Base-by-base conservation (phyloP, 2,329 filamentous ascomycete genomes). In the Nothophaeocryptopus gaeumannii region DNA sequence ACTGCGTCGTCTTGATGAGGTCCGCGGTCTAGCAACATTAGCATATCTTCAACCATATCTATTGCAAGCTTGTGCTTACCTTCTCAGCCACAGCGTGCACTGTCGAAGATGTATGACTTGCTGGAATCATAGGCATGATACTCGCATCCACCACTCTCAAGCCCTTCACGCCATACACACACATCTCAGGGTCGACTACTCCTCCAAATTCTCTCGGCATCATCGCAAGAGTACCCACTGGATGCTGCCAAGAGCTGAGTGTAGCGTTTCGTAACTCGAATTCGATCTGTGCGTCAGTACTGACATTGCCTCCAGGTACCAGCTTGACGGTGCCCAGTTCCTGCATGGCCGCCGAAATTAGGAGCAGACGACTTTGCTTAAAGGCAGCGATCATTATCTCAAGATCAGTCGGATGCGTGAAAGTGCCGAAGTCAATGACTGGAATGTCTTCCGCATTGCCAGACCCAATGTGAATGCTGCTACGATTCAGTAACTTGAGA, bases 391-490 rank as follows among this genome's bases (percentile, higher is more conserved):
- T 26, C 20, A 26, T 26, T 3, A 26, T 26, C 7, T 26, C 20
- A 26, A 26, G 20, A 26, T 26, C 20, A 3, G 20, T 26, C 7
- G 42, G 1, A 69, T 61, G 20, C 20, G 20, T 26, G 20, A 26
- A 26, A 26, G 20, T 26, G 46, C 65, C 65, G 50, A 60, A 69
- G 34, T 67, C 55, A 8, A 71, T 59, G 7, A 70, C 39, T 1
- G 69, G 70, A 2, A 49, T 53, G 3, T 54, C 60, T n/a, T 55
- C 50, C 3, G 67, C 67, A 50, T 71, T 60, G 9, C 60, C 59
- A 1, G 67, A 63, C 48, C 70, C 61, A 41, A 72, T 56, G 3
- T 61, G 66, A 45, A 72, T 62, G n/a, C 65, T 68, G 26, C 71
- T 71, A 34, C 71, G 68, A 20, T 58, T 63, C 11, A 71, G 59